A percentile compares a stretch with the other conserved stretches of the same genome.
phyloP scores from a whole-genome alignment of 2,329 filamentous ascomycete genomes.

The Basipetospora chlamydospora region DNA sequence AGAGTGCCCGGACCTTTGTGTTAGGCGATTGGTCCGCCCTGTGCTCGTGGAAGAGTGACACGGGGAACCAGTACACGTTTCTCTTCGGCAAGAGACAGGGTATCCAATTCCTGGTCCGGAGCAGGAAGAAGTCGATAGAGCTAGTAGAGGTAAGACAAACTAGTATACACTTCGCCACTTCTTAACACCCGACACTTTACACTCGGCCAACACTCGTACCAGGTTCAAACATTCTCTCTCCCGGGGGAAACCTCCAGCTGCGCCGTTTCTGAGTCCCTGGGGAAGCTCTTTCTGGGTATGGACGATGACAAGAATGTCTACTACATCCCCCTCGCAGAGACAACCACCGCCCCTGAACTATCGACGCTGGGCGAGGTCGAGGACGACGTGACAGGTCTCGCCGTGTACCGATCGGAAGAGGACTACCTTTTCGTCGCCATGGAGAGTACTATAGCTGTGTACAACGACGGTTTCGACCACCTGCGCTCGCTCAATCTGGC shows the following conservation, averaged over 20 bases:
- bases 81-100: constrained; percentile 28
- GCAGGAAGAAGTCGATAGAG: constrained; percentile 14
- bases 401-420: constrained; percentile 20
- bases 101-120: constrained; percentile 22
- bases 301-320: constrained; percentile 24
- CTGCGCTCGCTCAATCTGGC: constrained; percentile 22
- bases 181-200: no score
- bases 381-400: constrained; percentile 25
- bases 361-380: constrained; percentile 19
- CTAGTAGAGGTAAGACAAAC: constrained; percentile 22
- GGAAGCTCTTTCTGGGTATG: constrained; percentile 22
- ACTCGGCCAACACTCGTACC: background rate
- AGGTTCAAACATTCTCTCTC: constrained; percentile 27
- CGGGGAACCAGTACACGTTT: constrained; percentile 27
- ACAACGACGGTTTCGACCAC: constrained; percentile 19
- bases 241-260: constrained; percentile 28
- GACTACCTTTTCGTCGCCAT: constrained; percentile 28
- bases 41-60: constrained; percentile 27
- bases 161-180: no score
- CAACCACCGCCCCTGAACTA: constrained; percentile 20
- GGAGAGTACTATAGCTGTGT: constrained; percentile 22
- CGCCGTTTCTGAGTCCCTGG: constrained; percentile 20
- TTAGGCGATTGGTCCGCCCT: constrained; percentile 32
- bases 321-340: constrained; percentile 23
- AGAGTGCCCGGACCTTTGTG: constrained; percentile 17